Evolutionary conservation across 352 stramenopile species (phyloP).

Genomic region (Phytopythium litorale): DNA sequence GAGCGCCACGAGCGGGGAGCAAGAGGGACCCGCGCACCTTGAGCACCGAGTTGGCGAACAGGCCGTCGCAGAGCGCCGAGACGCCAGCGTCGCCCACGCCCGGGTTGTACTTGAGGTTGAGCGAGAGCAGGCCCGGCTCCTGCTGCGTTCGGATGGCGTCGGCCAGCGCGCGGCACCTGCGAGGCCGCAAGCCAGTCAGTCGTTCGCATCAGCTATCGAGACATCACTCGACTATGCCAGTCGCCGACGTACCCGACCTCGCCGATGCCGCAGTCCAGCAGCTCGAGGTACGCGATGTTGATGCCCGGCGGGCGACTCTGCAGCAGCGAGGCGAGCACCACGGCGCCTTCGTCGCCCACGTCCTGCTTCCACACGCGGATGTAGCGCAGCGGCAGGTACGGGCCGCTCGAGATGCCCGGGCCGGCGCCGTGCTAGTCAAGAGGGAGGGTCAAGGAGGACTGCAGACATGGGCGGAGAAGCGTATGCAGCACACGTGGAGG

Average conservation of each 20-base stretch:
- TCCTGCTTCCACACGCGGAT: slow-evolving; percentile 84
- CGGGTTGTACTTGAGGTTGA: slow-evolving; percentile 76
- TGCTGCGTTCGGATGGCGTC: slow-evolving; percentile 47
- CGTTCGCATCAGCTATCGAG: background rate
- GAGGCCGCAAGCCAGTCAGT: background rate
- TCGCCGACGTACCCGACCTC: slow-evolving; percentile 25
- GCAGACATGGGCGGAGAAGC: background rate
- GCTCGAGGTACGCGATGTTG: slow-evolving; percentile 75
- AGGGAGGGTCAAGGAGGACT: slow-evolving; percentile 38
- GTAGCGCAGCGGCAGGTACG: slow-evolving; percentile 65
- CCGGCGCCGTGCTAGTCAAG: slow-evolving; percentile 37
- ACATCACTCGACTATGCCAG: background rate
- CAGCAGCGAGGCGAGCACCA: slow-evolving; percentile 53
- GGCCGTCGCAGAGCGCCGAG: slow-evolving; percentile 46
- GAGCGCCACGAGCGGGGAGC: background rate
- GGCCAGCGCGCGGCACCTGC: slow-evolving; percentile 52
- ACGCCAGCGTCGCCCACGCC: slow-evolving; percentile 55
- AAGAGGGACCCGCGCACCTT: slow-evolving; percentile 28
- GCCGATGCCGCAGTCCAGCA: slow-evolving; percentile 75
- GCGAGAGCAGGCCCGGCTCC: slow-evolving; percentile 54
- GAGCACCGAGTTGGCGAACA: slow-evolving; percentile 64
- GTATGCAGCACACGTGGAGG: background rate
- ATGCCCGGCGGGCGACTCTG: slow-evolving; percentile 34
- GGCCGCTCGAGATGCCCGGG: slow-evolving; percentile 54
- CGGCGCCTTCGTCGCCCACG: slow-evolving; percentile 66